These are phyloP conservation scores for Schizosaccharomyces pombe DNA, from an alignment of 805 yeast genomes.

Conservation along the genomic window DNA sequence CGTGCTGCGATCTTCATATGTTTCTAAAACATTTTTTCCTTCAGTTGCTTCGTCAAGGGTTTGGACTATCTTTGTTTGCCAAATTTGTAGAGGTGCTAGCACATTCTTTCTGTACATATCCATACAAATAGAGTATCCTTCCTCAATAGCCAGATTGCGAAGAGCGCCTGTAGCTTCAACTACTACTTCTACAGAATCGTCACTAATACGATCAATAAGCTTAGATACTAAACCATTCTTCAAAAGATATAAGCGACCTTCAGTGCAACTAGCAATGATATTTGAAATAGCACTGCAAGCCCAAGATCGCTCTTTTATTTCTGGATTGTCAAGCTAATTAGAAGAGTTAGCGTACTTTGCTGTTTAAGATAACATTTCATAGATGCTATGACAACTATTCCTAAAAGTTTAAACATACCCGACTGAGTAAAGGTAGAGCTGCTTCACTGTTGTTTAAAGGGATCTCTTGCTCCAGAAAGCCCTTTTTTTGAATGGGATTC, in stretches of 20 bases:
- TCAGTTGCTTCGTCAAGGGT: not conserved
- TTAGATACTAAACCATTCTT: constrained; percentile 28
- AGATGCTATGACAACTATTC: not conserved
- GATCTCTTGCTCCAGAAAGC: constrained; percentile 5
- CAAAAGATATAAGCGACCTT: constrained; percentile 36
- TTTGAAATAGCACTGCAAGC: constrained; percentile 46
- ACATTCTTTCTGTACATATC: constrained; percentile 58
- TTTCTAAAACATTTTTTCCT: not conserved
- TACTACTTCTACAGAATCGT: constrained; percentile 47
- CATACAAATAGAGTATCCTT: constrained; percentile 62
- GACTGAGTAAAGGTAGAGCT: constrained; percentile 42
- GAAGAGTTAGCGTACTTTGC: not conserved
- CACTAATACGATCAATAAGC: constrained; percentile 41
- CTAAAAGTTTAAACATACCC: constrained; percentile 13
- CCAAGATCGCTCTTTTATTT: constrained; percentile 52
- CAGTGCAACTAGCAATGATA: constrained; percentile 44
- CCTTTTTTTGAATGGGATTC: not conserved
- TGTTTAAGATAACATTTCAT: no score
- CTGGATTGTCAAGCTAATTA: constrained; percentile 24
- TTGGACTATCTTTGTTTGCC: not conserved
- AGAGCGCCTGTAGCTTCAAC: constrained; percentile 63
- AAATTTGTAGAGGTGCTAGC: constrained; percentile 26
- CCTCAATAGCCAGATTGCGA: constrained; percentile 60
- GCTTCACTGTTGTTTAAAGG: constrained; percentile 30
- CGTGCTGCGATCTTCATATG: not conserved